Conservation (phyloP, 78 protist genomes). For the Bodo saltans region DNA sequence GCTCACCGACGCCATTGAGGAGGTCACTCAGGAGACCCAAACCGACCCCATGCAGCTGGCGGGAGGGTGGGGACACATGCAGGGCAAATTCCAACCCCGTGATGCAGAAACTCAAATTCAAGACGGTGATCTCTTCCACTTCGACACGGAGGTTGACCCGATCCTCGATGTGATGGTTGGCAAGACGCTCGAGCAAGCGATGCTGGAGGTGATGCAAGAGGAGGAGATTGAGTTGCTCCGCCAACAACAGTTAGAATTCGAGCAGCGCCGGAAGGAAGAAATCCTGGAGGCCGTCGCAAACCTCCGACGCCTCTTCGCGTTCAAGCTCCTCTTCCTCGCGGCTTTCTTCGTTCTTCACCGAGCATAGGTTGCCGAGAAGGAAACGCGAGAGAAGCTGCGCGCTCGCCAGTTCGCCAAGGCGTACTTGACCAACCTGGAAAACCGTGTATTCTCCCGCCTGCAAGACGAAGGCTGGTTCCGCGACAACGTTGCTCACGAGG, state of each 20-base stretch:
- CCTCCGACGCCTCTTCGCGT: no score
- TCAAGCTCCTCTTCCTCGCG: no score
- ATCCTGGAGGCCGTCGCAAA: conserved; percentile 54
- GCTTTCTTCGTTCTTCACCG: no score
- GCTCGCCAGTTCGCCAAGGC: conserved; percentile 44
- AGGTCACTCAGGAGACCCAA: conserved; percentile 56
- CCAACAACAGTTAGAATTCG: conserved; percentile 53
- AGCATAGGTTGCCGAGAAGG: no score
- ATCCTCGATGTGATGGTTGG: conserved; percentile 79
- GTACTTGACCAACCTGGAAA: conserved; percentile 34
- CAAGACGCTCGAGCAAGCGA: conserved; percentile 73
- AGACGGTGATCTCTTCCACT: conserved; percentile 79
- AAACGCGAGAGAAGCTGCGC: conserved; percentile 35
- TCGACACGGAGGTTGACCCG: conserved; percentile 82
- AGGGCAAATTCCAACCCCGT: conserved; percentile 62
- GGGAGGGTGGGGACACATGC: no score
- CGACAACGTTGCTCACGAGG: conserved; percentile 54
- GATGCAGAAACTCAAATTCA: conserved; percentile 65
- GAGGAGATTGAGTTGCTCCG: conserved; percentile 69
- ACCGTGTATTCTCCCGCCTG: conserved; percentile 41
- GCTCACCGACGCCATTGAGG: conserved; percentile 20
- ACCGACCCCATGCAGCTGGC: conserved; percentile 69
- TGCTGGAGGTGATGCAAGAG: conserved; percentile 82
- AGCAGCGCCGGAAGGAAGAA: conserved; percentile 53
- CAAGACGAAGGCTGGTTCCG: conserved; percentile 52